A percentile compares a stretch with the other conserved stretches of the same genome.
These are phyloP conservation scores for Poa pratensis DNA, from an alignment of 176 grass and related monocot species.

Conservation along the genomic window DNA sequence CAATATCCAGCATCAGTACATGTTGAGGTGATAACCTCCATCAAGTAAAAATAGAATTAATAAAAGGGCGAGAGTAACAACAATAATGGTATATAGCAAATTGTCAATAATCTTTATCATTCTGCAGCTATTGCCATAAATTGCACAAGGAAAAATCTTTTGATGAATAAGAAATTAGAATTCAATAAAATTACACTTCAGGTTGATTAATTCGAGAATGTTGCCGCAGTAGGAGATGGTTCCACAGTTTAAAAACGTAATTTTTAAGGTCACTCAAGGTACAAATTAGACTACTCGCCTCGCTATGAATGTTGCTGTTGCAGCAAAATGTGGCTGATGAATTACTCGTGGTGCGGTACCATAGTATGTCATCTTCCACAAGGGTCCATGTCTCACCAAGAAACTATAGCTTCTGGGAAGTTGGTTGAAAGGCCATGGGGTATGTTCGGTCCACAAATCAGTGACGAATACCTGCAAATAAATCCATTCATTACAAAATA, in stretches of 20 bases:
- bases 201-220: slow-evolving; percentile 23
- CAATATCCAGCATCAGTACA: slow-evolving; percentile 3
- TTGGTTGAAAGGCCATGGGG: slow-evolving; percentile 99
- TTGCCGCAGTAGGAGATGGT: slow-evolving; percentile 5
- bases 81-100: background rate
- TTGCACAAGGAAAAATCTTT: slow-evolving; percentile 21
- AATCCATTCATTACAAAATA: slow-evolving; percentile 13
- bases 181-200: background rate
- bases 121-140: background rate
- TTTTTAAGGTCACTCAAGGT: slow-evolving; percentile 21
- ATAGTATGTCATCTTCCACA: slow-evolving; percentile 99
- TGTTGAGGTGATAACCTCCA: background rate
- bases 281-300: slow-evolving; percentile 54
- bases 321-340: slow-evolving; percentile 98
- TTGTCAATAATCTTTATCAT: slow-evolving; percentile 11
- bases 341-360: slow-evolving; percentile 78
- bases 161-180: background rate
- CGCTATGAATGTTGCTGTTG: slow-evolving; percentile 95
- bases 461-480: slow-evolving; percentile 79
- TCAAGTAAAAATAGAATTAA: background rate
- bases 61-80: background rate
- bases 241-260: slow-evolving; percentile 12
- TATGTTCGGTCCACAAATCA: slow-evolving; percentile 96
- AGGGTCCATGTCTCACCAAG: slow-evolving; percentile 91
- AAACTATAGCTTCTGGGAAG: slow-evolving; percentile 97